Conservation (phyloP, 306 rosid genomes). For the Abrus pulchellus region DNA sequence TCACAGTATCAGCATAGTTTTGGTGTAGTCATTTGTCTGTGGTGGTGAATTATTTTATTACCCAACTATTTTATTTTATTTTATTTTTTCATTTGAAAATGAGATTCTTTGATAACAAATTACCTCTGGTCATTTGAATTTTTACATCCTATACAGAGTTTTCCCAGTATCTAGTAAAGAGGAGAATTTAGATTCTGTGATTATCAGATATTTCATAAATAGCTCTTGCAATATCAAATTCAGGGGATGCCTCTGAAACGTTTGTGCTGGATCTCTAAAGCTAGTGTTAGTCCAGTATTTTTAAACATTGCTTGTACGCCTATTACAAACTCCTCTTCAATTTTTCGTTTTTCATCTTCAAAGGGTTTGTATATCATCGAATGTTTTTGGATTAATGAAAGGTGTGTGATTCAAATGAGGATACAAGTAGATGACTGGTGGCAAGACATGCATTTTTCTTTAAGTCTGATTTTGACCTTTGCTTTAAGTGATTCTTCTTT, state of each 20-base stretch:
- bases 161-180: conserved; percentile 6
- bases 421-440: neutral
- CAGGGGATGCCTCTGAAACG: conserved; percentile 5
- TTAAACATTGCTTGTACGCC: neutral
- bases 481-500: neutral
- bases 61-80: neutral
- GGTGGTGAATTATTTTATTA: conserved; percentile 23
- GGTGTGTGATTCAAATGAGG: neutral
- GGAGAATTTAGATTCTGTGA: neutral
- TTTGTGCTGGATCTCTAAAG: conserved; percentile 25
- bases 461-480: neutral
- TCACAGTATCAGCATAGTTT: conserved; percentile 31
- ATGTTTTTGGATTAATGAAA: conserved; percentile 23
- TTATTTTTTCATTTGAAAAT: conserved; percentile 5
- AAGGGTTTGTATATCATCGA: neutral
- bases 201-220: conserved; percentile 24
- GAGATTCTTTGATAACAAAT: neutral
- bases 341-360: neutral
- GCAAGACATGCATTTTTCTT: neutral
- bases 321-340: neutral
- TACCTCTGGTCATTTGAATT: conserved; percentile 14
- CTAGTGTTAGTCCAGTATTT: neutral
- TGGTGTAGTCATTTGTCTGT: neutral
- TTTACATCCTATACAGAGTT: conserved; percentile 4
- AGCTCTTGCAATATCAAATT: conserved; percentile 9